Evolutionary conservation across 2,329 filamentous ascomycete genomes (phyloP).

Genomic region (Coniochaeta hoffmannii): DNA sequence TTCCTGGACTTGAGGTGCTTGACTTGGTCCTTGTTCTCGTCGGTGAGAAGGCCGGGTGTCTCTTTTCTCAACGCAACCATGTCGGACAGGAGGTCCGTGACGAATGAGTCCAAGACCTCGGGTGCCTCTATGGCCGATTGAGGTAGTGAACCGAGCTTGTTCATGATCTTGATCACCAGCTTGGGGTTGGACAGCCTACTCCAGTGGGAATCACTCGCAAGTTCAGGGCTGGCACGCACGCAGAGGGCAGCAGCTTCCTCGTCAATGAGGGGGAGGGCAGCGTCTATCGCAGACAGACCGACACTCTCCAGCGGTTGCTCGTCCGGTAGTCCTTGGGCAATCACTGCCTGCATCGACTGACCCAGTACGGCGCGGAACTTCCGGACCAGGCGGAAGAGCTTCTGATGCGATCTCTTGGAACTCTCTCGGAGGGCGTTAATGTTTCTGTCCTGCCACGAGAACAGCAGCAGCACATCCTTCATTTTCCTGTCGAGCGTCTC

Average conservation of each 20-base stretch:
- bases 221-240: slow-evolving; percentile 26
- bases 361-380: slow-evolving; percentile 80
- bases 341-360: slow-evolving; percentile 63
- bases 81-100: slow-evolving; percentile 58
- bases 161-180: slow-evolving; percentile 69
- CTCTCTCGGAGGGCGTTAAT: slow-evolving; percentile 85
- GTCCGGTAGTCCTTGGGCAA: slow-evolving; percentile 53
- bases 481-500: slow-evolving; percentile 79
- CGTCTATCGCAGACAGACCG: slow-evolving; percentile 2
- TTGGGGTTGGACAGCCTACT: slow-evolving; percentile 63
- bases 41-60: slow-evolving; percentile 72
- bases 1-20: slow-evolving; percentile 90
- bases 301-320: slow-evolving; percentile 20
- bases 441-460: slow-evolving; percentile 98
- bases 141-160: slow-evolving; percentile 47
- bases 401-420: slow-evolving; percentile 81
- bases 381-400: slow-evolving; percentile 82
- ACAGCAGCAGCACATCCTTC: slow-evolving; percentile 85
- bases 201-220: slow-evolving; percentile 31
- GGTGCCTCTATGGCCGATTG: slow-evolving; percentile 47
- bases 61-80: slow-evolving; percentile 72
- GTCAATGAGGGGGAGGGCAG: slow-evolving; percentile 21
- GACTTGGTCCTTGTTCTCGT: slow-evolving; percentile 77
- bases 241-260: slow-evolving; percentile 25
- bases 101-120: slow-evolving; percentile 57